Conservation (phyloP, 1,139 yeast genomes). For the Taphrina communis region DNA sequence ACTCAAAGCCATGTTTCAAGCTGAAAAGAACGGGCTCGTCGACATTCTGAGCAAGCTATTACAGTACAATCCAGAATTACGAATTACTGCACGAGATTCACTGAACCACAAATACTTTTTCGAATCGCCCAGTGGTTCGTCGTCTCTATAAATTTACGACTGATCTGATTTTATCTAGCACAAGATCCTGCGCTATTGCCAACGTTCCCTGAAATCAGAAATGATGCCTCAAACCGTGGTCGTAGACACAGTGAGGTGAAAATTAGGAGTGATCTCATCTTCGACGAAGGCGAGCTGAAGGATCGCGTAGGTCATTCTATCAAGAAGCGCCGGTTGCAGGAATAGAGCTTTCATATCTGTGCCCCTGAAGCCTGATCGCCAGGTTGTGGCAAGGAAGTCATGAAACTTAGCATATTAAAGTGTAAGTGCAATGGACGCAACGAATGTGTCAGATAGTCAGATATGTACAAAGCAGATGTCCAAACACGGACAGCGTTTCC, state of each 20-base stretch:
- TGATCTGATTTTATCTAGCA: conserved; percentile 28
- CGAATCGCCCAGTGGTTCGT: conserved; percentile 57
- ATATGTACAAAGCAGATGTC: too few relatives aligned
- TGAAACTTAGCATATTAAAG: too few relatives aligned
- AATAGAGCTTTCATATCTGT: neutral
- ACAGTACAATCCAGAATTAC: conserved; percentile 79
- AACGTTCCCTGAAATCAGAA: conserved; percentile 44
- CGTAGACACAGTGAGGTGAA: neutral
- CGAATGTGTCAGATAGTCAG: too few relatives aligned
- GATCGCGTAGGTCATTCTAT: neutral
- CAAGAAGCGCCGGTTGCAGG: conserved; percentile 10
- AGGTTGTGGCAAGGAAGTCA: too few relatives aligned
- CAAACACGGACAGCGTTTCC: too few relatives aligned
- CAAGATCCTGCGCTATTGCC: conserved; percentile 46
- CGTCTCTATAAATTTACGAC: neutral
- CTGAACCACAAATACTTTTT: conserved; percentile 76
- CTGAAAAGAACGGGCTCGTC: conserved; percentile 50
- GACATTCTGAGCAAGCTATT: conserved; percentile 68
- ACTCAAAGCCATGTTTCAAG: conserved; percentile 39
- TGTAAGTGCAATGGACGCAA: too few relatives aligned
- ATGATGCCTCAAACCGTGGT: conserved; percentile 3
- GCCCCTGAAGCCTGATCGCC: too few relatives aligned
- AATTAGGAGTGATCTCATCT: neutral
- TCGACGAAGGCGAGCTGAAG: conserved; percentile 5
- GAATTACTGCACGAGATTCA: conserved; percentile 78